Base-by-base conservation (phyloP, 2,329 filamentous ascomycete species). In the Fusarium goolgardi region DNA sequence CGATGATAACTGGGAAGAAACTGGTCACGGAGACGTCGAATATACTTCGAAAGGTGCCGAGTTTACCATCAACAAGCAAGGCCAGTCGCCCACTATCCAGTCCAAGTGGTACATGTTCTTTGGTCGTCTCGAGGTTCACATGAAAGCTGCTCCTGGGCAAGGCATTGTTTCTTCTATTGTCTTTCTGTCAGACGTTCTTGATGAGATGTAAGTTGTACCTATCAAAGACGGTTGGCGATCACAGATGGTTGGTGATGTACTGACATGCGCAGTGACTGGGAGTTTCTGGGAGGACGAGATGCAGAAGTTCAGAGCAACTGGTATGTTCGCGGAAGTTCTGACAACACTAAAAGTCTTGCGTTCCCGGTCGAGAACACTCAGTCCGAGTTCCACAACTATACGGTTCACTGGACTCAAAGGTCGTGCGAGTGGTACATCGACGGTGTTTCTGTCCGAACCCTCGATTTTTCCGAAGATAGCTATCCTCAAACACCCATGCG, bases 41-140 rank as follows among this genome's bases (percentile, higher is more conserved):
- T 73, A 73, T 39, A 59, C 60, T 8, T 59, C 46, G 2, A 44
- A 58, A 4, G 71, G 71, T 16, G 71, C 71, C 5, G 65, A 73
- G 34, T 73, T 78, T 73, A 86, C 87, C 62, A 93, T 93, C 76
- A 85, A 82, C 1, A 78, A 86, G 13, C 80, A 83, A 47, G 80
- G 80, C 5, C 85, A 89, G 43, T 83, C 81, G 27, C 86, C 89
- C 4, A 88, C 87, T 4, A 91, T 93, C 75, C 85, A 84, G 74
- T 84, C 84, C 20, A 84, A 90, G 68, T 93, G 90, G 85, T 94
- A 94, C 80, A 91, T 95, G 76, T 94, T 95, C 89, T 95, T 93
- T 72, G 92, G 92, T 41, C 87, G 87, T 67, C 87, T 93, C 60
- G 88, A 92, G 47, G 86, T 90, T 50, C 84, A 85, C 20, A 81